Evolutionary conservation across 1,284 basidiomycete genomes (phyloP).

Genomic region (Tilletia setariae): DNA sequence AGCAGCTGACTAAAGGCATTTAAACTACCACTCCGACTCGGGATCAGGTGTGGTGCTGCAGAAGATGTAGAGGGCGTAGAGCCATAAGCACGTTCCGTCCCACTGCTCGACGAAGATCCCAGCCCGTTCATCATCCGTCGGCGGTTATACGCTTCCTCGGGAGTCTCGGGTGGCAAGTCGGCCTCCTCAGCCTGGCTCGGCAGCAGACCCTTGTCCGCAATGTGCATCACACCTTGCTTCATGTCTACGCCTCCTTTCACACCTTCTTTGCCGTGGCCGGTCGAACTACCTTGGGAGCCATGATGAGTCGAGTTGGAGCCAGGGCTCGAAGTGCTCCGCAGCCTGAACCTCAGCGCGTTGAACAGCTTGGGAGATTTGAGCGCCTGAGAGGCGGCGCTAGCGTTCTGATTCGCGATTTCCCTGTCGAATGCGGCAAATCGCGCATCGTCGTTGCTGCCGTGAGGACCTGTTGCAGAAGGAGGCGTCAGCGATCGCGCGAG

Average conservation of each 20-base stretch:
- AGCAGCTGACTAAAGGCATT: neutral
- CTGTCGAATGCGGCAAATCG: no score
- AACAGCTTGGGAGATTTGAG: constrained; percentile 3
- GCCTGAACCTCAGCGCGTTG: neutral
- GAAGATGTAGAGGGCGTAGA: no score
- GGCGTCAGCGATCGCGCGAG: no score
- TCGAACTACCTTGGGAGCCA: neutral
- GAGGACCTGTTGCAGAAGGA: no score
- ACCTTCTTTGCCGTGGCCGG: neutral
- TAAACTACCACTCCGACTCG: constrained; percentile 6
- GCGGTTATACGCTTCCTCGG: constrained; percentile 2
- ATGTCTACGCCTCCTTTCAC: no score
- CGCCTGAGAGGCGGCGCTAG: neutral
- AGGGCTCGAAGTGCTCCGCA: neutral
- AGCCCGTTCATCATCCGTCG: no score
- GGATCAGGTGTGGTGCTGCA: neutral
- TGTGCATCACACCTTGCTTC: constrained; percentile 13
- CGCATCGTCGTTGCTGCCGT: no score
- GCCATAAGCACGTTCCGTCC: no score
- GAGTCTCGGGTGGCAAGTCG: neutral
- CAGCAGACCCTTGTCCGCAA: neutral
- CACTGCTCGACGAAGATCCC: no score
- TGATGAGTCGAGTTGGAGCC: neutral
- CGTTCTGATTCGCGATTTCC: neutral
- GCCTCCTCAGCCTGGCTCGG: neutral